Percentiles rank a stretch among this genome's conserved stretches.
Evolutionary conservation across 495 filamentous ascomycete species (phyloP).

Genomic region (Neurospora tetrasperma): DNA sequence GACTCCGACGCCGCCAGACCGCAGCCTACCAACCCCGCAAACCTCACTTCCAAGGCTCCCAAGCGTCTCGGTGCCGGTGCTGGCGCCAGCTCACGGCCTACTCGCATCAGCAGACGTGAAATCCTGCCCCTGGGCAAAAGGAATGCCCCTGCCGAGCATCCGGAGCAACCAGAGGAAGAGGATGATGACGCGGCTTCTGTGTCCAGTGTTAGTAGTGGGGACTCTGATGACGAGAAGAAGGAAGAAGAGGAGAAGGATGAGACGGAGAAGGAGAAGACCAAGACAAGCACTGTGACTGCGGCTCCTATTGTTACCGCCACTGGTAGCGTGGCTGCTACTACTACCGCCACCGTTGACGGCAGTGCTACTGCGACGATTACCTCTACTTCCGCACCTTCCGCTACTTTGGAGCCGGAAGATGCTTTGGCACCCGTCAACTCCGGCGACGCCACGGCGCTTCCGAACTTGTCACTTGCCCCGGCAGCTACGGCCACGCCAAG

Average conservation of each 20-base stretch:
- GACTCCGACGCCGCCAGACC: neutral
- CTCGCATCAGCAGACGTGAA: neutral
- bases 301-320: neutral
- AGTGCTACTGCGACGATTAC: neutral
- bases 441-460: neutral
- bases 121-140: neutral
- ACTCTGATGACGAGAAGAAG: constrained; percentile 1
- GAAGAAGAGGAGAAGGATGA: constrained; percentile 16
- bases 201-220: neutral
- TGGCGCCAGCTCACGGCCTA: neutral
- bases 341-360: neutral
- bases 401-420: neutral
- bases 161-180: neutral
- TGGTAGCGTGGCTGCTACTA: neutral
- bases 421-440: neutral
- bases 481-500: neutral
- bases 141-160: neutral
- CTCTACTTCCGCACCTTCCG: neutral
- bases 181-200: neutral
- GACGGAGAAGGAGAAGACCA: constrained; percentile 27
- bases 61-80: neutral
- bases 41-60: neutral
- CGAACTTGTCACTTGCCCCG: neutral
- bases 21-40: neutral
- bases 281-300: neutral